Base-by-base conservation (phyloP, 768 basidiomycete species). In the Leccinum incarnatum region DNA sequence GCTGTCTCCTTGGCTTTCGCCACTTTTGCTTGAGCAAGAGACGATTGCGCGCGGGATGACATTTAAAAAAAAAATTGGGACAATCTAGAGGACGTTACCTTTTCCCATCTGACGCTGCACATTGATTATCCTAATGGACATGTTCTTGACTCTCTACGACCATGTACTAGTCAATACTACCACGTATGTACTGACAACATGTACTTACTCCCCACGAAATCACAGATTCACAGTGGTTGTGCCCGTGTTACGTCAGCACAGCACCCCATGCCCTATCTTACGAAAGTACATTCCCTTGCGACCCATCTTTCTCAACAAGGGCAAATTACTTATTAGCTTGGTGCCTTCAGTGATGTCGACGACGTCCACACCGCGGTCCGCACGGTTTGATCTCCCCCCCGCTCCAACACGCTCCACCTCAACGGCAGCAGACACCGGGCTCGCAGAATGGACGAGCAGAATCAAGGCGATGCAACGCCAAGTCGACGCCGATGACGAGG, bases 381-480 rank as follows among this genome's bases (percentile, higher is more conserved):
- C 69, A 27, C 69, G 72, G 51, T 68, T 80, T 48, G 75, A 82
- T 65, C 66, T 76, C 19, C 79, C 81, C 10, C 50, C 69, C 25
- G 71, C 72, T 25, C 72, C 73, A 42, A 12, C 60, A 0, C 17
- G 48, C 60, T 56, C 72, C 47, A 51, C 21, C 34, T 57, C 68
- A 4, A 40, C 62, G 7, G 52, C 67, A 17, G 77, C 85, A 19
- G 89, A 90, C 65, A 76, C 78, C 3, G 86, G 83, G 51, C 78
- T 91, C n/a, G 80, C 89, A 15, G 89, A 93, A 71, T 93, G 91
- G 91, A 82, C 90, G 14, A 86, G 76, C 73, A 87, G 81, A 77
- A 91, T 93, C 70, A 88, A 87, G 69, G 88, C 84, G 15, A 74
- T 93, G 72, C 91, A 92, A 69, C 81, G 84, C 59, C 88, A 91